phyloP scores from a whole-genome alignment of 805 yeast species.

The Metschnikowia reukaufii region DNA sequence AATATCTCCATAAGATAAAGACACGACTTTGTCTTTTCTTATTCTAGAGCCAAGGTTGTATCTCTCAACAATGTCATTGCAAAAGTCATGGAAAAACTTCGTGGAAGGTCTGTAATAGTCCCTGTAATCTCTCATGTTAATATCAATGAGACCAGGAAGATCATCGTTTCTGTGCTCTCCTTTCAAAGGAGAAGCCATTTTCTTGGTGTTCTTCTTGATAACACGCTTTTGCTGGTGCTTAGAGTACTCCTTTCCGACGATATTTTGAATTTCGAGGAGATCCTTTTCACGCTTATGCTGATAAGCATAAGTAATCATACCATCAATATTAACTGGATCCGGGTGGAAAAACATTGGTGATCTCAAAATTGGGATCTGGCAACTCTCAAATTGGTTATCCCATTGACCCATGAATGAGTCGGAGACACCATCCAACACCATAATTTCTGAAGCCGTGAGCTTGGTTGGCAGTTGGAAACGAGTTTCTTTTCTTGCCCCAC shows the following conservation, averaged over 20 bases:
- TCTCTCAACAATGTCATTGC: constrained; percentile 33
- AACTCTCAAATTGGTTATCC: constrained; percentile 42
- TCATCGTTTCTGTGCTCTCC: constrained; percentile 23
- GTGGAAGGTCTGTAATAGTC: constrained; percentile 48
- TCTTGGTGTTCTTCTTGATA: constrained; percentile 20
- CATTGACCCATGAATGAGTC: constrained; percentile 42
- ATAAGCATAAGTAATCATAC: constrained; percentile 42
- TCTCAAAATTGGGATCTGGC: constrained; percentile 43
- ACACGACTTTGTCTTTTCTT: constrained; percentile 32
- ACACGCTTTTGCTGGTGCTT: constrained; percentile 42
- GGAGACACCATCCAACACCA: constrained; percentile 37
- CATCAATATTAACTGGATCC: constrained; percentile 46
- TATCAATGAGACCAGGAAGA: constrained; percentile 37
- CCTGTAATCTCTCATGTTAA: constrained; percentile 44
- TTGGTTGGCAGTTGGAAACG: constrained; percentile 15
- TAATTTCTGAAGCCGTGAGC: constrained; percentile 27
- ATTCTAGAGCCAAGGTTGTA: constrained; percentile 33
- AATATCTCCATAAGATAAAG: constrained; percentile 31
- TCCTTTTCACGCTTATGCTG: constrained; percentile 32
- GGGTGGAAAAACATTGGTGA: constrained; percentile 52
- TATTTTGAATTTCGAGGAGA: constrained; percentile 41
- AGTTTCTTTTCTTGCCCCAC: constrained; percentile 16
- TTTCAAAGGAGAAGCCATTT: constrained; percentile 19
- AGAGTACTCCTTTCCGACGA: constrained; percentile 45
- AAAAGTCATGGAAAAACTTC: constrained; percentile 38